Conservation (phyloP, 2,329 filamentous ascomycete genomes). For the Epichloe baconii region DNA sequence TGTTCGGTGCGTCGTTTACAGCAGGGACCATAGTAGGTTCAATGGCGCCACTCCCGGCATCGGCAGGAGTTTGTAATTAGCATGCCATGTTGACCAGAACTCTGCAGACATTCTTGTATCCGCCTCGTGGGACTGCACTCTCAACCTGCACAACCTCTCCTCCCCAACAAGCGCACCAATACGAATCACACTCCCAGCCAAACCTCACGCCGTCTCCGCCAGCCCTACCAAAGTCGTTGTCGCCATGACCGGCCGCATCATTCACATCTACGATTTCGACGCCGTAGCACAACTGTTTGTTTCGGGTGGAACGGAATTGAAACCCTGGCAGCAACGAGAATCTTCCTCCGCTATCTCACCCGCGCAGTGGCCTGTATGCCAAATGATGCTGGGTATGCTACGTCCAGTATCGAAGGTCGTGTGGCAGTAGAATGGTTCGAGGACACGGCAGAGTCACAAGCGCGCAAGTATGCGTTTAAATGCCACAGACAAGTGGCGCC, state of each 20-base stretch:
- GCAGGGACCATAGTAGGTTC: slow-evolving; percentile 51
- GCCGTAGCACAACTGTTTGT: slow-evolving; percentile 45
- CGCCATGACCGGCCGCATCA: slow-evolving; percentile 85
- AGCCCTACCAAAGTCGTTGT: slow-evolving; percentile 76
- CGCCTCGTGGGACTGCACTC: slow-evolving; percentile 83
- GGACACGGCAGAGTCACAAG: slow-evolving; percentile 71
- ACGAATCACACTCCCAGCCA: slow-evolving; percentile 61
- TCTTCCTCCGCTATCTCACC: slow-evolving; percentile 95
- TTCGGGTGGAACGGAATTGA: slow-evolving; percentile 33
- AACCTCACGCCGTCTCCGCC: slow-evolving; percentile 76
- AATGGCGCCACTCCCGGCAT: neutral
- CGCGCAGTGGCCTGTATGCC: slow-evolving; percentile 92
- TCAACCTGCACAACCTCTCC: slow-evolving; percentile 66
- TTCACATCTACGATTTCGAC: slow-evolving; percentile 85
- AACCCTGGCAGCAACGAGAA: slow-evolving; percentile 88
- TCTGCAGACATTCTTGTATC: slow-evolving; percentile 60
- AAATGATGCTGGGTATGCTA: slow-evolving; percentile 86
- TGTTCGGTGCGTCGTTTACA: slow-evolving; percentile 77
- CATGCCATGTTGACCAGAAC: neutral
- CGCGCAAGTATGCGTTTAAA: slow-evolving; percentile 96
- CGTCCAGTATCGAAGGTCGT: slow-evolving; percentile 82
- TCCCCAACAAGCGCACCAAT: slow-evolving; percentile 41
- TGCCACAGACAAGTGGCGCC: slow-evolving; percentile 72
- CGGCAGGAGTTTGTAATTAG: neutral
- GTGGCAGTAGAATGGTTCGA: slow-evolving; percentile 99